Base-by-base conservation (phyloP, 768 basidiomycete genomes). In the Boletus tylopilopsis region DNA sequence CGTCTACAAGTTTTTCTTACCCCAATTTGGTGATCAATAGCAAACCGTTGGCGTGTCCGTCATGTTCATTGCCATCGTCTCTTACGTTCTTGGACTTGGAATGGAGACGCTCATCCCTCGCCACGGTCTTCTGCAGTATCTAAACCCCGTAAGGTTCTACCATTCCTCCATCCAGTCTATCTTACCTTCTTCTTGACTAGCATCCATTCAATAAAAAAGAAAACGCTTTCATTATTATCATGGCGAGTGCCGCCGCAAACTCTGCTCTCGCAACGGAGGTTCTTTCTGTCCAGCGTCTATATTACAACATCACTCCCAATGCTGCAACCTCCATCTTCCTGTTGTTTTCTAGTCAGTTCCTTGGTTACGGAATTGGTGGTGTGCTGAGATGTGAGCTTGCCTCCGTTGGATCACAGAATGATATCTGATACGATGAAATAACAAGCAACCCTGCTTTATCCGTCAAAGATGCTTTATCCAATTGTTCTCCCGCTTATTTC, bases 151-250 rank as follows among this genome's bases (percentile, higher is more conserved):
- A n/a, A 29, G 46, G 1, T 30, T 35, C 10, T 19, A 21, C 15
- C 13, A 39, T n/a, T 19, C 25, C 16, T 11, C 3, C 0, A 2
- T 22, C n/a, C 8, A n/a, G 7, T 46, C 43, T 29, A 15, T 24
- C 57, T 54, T 19, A 50, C 22, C 16, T 8, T 36, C 35, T 19
- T n/a, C 11, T 30, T 30, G 29, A 6, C 24, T n/a, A 80, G 78
- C 72, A 75, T 22, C 76, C 80, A 3, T 81, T 80, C 64, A 80
- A 81, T 61, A 80, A 77, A 62, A 81, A 80, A 49, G 80, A 82
- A 58, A 77, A 78, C 60, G 76, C 78, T 0, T 78, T 81, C 53
- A 75, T 81, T 29, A 72, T 81, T 10, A 78, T 81, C 48, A 81
- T 81, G 79, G 58, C 80, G 19, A 73, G 75, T 49, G 77, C 80